These are phyloP conservation scores for Fusarium agapanthi DNA, from an alignment of 2,329 filamentous ascomycete genomes.

Conservation along the genomic window DNA sequence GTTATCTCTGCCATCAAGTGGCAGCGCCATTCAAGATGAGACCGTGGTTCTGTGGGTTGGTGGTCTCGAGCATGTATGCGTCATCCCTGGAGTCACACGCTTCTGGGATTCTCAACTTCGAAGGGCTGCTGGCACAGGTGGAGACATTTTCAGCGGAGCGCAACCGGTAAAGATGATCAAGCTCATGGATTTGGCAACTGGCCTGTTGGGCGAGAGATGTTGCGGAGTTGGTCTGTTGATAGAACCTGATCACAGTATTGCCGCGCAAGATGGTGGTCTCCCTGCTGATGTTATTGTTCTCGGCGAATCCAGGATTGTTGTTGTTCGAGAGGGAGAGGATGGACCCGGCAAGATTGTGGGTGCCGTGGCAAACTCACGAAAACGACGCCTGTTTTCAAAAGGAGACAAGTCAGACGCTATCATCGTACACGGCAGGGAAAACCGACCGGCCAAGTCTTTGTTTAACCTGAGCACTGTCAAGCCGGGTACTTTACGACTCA, in stretches of 20 bases:
- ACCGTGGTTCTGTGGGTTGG: constrained; percentile 66
- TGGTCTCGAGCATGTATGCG: constrained; percentile 63
- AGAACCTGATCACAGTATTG: constrained; percentile 42
- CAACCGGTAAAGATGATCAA: constrained; percentile 66
- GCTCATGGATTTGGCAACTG: constrained; percentile 60
- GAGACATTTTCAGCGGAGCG: constrained; percentile 64
- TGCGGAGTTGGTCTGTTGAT: constrained; percentile 59
- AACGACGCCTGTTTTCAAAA: constrained; percentile 49
- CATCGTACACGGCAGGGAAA: constrained; percentile 60
- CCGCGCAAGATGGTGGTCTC: constrained; percentile 50
- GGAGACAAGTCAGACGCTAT: constrained; percentile 60
- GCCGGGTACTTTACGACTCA: constrained; percentile 48
- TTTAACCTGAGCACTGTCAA: constrained; percentile 62
- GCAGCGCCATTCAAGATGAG: constrained; percentile 60
- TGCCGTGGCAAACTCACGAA: constrained; percentile 46
- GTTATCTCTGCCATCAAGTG: constrained; percentile 53
- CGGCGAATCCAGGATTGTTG: constrained; percentile 64
- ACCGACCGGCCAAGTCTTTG: constrained; percentile 50
- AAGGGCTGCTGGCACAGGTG: constrained; percentile 58
- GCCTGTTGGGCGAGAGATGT: constrained; percentile 66
- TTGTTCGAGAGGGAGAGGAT: constrained; percentile 63
- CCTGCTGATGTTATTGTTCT: constrained; percentile 63
- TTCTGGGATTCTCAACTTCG: constrained; percentile 70
- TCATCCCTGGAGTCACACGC: constrained; percentile 62
- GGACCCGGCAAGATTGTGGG: constrained; percentile 55